Evolutionary conservation across 805 yeast species (phyloP), one percentile per base, ranked within the genome.

Genomic region (Cyberlindnera nakhonratchasimensis): DNA sequence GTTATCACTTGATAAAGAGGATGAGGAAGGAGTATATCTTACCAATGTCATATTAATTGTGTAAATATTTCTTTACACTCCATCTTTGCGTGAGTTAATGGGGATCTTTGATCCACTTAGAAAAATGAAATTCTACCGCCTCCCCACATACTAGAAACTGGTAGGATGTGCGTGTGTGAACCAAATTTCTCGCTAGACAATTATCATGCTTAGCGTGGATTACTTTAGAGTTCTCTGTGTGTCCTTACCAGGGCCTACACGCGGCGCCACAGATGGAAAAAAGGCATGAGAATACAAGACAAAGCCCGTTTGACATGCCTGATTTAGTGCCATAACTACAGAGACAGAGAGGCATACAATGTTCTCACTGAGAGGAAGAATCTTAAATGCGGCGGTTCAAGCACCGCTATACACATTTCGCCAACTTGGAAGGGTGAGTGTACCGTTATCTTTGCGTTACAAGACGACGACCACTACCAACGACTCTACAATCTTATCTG

Each of bases 401-500:
- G 7, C 39, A 13, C 33, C 42, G 6, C 22, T 38, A 10, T 28
- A 18, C n/a, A 2, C 32, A 2, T 21, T 42, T 21, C 35, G 23
- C 5, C n/a, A n/a, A n/a, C 19, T 16, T 7, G n/a, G 32, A 13
- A 25, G 13, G 11, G 18, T 21, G 11, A 23, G 16, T 5, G 8
- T 18, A 16, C 25, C 30, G n/a, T 10, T 12, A 5, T 2, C 29
- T 4, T 17, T 34, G 19, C 43, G 43, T 24, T 31, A 17, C 37
- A 43, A 38, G 24, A 17, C 39, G 13, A 30, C 26, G 13, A 32
- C 18, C 35, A 28, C 29, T 14, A 22, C 25, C 14, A 31, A 33
- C 29, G 39, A 39, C 31, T 12, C 41, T 11, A 35, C 43, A 2
- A 44, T 44, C 12, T 22, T 30, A 2, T 44, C 48, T 9, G 42